These are phyloP conservation scores for Candida patagonica DNA, from an alignment of 805 yeast species.

Conservation along the genomic window DNA sequence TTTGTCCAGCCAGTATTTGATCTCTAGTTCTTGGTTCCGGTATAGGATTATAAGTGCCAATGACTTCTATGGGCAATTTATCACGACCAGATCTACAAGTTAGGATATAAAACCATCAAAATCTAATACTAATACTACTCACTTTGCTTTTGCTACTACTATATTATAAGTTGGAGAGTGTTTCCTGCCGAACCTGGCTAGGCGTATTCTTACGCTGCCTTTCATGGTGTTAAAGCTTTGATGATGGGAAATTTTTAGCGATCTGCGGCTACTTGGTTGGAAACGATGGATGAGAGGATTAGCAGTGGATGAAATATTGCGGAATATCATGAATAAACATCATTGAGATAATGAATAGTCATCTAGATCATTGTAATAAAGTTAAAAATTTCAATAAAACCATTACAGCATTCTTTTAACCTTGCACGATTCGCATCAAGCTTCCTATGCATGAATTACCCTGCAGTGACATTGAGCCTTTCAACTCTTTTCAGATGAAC, in stretches of 20 bases:
- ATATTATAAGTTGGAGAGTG: slow-evolving; percentile 85
- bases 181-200: slow-evolving; percentile 87
- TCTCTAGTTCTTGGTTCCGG: slow-evolving; percentile 60
- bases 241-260: neutral
- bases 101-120: slow-evolving; percentile 1
- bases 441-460: too few species aligned
- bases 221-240: slow-evolving; percentile 31
- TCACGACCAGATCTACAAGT: slow-evolving; percentile 56
- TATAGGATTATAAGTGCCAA: slow-evolving; percentile 86
- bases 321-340: too few species aligned
- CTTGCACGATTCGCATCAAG: too few species aligned
- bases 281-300: neutral
- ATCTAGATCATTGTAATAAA: too few species aligned
- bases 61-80: slow-evolving; percentile 83
- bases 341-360: too few species aligned
- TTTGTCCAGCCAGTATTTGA: slow-evolving; percentile 45
- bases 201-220: slow-evolving; percentile 75
- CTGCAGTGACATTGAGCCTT: too few species aligned
- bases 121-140: slow-evolving; percentile 10
- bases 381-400: too few species aligned
- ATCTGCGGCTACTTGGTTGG: neutral
- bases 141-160: slow-evolving; percentile 65
- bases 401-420: too few species aligned
- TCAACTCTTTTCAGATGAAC: too few species aligned
- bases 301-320: too few species aligned